Base-by-base conservation (phyloP, 2,329 filamentous ascomycete species). In the Malbranchea cinnamomea region DNA sequence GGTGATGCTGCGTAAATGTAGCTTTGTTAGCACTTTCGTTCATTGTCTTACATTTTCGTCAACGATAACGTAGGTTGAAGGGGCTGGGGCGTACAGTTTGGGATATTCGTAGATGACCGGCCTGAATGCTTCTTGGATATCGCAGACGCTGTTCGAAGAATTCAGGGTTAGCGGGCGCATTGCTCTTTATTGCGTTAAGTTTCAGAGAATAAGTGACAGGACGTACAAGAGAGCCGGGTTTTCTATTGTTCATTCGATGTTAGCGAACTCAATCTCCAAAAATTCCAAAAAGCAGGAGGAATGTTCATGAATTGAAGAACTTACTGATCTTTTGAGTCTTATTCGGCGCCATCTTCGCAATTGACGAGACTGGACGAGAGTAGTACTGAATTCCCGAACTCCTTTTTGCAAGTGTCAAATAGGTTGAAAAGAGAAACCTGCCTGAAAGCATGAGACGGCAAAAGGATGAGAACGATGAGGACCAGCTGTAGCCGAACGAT, bases 41-140 rank as follows among this genome's bases (percentile, higher is more conserved):
- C 22, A 4, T 27, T 32, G 25, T 26, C 8, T 26, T 20, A 26
- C n/a, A 32, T 28, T 25, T 19, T 26, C 26, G 13, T 7, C 12
- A 10, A 26, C 13, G 12, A 32, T 27, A 23, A 2, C n/a, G 22
- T 23, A 22, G 6, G 33, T 17, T 24, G 31, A 33, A 24, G 23
- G 29, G 20, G 19, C 22, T 20, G 27, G 11, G 15, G 22, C 61
- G 35, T 63, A 81, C 74, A 94, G 68, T 51, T 79, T 83, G 39
- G 81, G 71, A 49, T 85, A 94, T 49, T 91, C 76, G 58, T 77
- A 71, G 45, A 95, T 93, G 33, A 75, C 77, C 6, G 65, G 63
- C 37, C 82, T 71, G 59, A 95, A 95, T 54, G 84, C 91, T 43
- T 94, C 87, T 60, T 95, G 87, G 39, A 95, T 66, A 49, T 95